A percentile compares a stretch with the other conserved stretches of the same genome.
Conservation (phyloP, 805 yeast genomes). For the Zygotorulaspora florentina region DNA sequence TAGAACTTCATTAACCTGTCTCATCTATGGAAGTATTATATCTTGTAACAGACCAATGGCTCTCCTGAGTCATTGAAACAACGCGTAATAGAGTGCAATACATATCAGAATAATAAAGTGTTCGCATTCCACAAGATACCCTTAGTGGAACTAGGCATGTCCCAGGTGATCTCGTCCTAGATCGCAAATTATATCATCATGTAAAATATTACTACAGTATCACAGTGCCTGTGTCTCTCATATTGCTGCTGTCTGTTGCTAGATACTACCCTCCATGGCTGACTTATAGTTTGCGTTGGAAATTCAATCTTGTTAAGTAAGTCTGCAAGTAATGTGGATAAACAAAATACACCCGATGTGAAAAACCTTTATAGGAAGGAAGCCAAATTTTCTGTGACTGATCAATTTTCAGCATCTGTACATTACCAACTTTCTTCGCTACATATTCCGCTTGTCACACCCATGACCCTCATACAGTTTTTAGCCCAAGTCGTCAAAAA, state of each 20-base stretch:
- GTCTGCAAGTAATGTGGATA: too few relatives aligned
- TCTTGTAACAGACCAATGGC: conserved; percentile 13
- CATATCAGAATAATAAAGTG: conserved; percentile 28
- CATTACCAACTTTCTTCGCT: background rate
- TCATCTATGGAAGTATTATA: background rate
- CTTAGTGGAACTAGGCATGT: conserved; percentile 46
- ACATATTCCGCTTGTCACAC: too few relatives aligned
- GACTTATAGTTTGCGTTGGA: background rate
- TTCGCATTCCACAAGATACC: conserved; percentile 39
- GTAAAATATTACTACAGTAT: background rate
- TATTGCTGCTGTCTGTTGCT: background rate
- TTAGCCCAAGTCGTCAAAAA: too few relatives aligned
- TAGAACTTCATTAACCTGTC: conserved; percentile 1
- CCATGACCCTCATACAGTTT: background rate
- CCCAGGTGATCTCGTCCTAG: conserved; percentile 40
- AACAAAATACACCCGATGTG: too few relatives aligned
- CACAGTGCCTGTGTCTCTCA: background rate
- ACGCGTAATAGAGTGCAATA: background rate
- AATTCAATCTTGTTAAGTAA: too few relatives aligned
- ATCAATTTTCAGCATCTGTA: too few relatives aligned
- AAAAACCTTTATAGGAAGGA: too few relatives aligned
- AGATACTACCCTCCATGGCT: background rate
- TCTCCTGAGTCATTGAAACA: conserved; percentile 14
- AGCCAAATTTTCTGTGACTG: too few relatives aligned
- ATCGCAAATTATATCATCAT: conserved; percentile 58